Conservation (phyloP, 805 yeast species). For the Candida orba region DNA sequence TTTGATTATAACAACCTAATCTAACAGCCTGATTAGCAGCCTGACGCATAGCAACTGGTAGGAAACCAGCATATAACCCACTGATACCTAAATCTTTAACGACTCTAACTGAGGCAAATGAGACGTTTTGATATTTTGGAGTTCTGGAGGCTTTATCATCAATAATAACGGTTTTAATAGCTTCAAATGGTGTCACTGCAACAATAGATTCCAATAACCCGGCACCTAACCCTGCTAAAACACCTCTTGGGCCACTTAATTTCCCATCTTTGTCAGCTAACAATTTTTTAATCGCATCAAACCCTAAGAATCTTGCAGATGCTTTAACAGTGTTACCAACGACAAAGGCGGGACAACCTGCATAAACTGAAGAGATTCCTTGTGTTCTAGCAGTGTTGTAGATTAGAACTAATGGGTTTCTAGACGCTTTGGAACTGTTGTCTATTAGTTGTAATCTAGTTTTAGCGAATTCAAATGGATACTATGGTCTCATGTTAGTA, state of each 20-base stretch:
- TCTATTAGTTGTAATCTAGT: constrained; percentile 82
- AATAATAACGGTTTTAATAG: constrained; percentile 90
- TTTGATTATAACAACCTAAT: constrained; percentile 84
- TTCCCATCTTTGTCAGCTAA: constrained; percentile 81
- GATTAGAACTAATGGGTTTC: constrained; percentile 81
- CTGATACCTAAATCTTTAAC: constrained; percentile 71
- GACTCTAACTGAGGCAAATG: constrained; percentile 54
- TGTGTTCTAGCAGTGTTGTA: constrained; percentile 67
- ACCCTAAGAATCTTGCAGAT: constrained; percentile 89
- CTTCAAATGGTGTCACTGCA: constrained; percentile 96
- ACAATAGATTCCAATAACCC: constrained; percentile 86
- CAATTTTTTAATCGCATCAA: constrained; percentile 74
- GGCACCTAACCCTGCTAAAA: constrained; percentile 95
- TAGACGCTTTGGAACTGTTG: constrained; percentile 53
- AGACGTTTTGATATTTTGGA: constrained; percentile 67
- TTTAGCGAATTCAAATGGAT: constrained; percentile 96
- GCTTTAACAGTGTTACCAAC: constrained; percentile 96
- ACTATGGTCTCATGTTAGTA: constrained; percentile 25
- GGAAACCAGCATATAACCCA: constrained; percentile 82
- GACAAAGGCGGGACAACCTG: constrained; percentile 95
- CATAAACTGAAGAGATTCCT: constrained; percentile 74
- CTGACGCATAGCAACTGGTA: constrained; percentile 92
- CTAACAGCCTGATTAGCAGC: constrained; percentile 95
- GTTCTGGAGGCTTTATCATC: constrained; percentile 77
- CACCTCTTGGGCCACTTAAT: constrained; percentile 84